A percentile compares a stretch with the other conserved stretches of the same genome.
These are phyloP conservation scores for Trypanosoma melophagium DNA, from an alignment of 208 protist species.

Conservation along the genomic window DNA sequence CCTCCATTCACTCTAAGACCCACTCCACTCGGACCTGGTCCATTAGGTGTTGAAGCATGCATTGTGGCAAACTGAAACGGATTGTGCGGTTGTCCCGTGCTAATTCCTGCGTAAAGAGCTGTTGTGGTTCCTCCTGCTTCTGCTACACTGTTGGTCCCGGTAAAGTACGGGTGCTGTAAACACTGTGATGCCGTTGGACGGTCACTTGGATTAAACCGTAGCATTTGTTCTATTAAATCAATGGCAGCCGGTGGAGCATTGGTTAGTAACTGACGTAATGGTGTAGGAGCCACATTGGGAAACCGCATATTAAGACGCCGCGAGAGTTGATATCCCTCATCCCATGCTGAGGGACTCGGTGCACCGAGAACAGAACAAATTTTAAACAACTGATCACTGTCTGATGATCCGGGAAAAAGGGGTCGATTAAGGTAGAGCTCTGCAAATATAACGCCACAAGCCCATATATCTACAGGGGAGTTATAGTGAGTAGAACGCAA, in stretches of 20 bases:
- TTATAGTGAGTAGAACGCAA: slow-evolving; percentile 97
- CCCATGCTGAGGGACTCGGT: slow-evolving; percentile 81
- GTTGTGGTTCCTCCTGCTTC: slow-evolving; percentile 44
- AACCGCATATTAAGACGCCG: slow-evolving; percentile 94
- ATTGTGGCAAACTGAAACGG: slow-evolving; percentile 67
- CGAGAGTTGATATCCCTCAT: slow-evolving; percentile 92
- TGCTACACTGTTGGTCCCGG: slow-evolving; percentile 33
- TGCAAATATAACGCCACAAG: slow-evolving; percentile 94
- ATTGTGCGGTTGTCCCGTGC: slow-evolving; percentile 88
- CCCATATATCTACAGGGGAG: slow-evolving; percentile 98
- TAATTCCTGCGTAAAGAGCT: slow-evolving; percentile 77
- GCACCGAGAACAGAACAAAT: slow-evolving; percentile 95
- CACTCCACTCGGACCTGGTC: slow-evolving; percentile 15
- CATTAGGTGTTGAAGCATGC: slow-evolving; percentile 28
- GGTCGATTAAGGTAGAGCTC: slow-evolving; percentile 94
- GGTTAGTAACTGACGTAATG: slow-evolving; percentile 88
- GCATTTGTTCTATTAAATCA: slow-evolving; percentile 94
- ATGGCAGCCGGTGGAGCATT: slow-evolving; percentile 93
- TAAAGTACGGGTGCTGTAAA: slow-evolving; percentile 96
- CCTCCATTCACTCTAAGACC: slow-evolving; percentile 41
- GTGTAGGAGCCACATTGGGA: slow-evolving; percentile 85
- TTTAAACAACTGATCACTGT: slow-evolving; percentile 96
- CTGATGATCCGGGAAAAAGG: slow-evolving; percentile 95
- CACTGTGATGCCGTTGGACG: slow-evolving; percentile 93
- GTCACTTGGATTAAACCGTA: slow-evolving; percentile 95